Evolutionary conservation across 2,329 filamentous ascomycete species (phyloP), one percentile per base, ranked within the genome.

Genomic region (Talaromyces sp.): DNA sequence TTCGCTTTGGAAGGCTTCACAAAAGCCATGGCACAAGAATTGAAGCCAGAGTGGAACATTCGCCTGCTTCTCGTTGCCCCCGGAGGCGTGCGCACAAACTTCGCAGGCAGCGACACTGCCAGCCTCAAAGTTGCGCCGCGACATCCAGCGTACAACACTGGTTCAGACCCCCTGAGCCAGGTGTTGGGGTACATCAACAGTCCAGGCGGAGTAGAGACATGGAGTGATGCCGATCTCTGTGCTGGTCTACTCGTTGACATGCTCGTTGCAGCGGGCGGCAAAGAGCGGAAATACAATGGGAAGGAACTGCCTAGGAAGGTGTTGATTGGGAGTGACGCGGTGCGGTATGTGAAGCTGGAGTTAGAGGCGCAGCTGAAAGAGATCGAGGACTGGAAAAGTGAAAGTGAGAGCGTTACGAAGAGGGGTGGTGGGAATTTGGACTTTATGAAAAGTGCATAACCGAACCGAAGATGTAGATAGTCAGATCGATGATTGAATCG

Each of bases 1-100:
- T 82, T 81, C 63, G 81, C 79, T 0, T 68, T 82, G 10, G 81
- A 83, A 67, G 82, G 82, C 0, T 83, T 79, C 67, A 82, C 82
- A 0, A 81, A 84, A 67, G 73, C 78, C 0, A 68, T 84, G 0
- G 73, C 76, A 0, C 80, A 78, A 67, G 82, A 84, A 70, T 65
- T 84, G 37, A 73, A 75, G 22, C 70, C 74, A 0, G 74, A 77
- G 9, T 83, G 81, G 79, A 79, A 80, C 52, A 78, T 79, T 75
- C 71, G 72, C n/a, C 69, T 75, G 54, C 68, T 71, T 1, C 62
- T 70, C 47, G 67, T 71, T 35, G 71, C 71, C 17, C 63, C 63
- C 41, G 63, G 63, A 27, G 63, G 63, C n/a, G 17, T 65, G n/a
- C 63, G 25, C n/a, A 65, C 63, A 50, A 65, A 65, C 39, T 65